Percentiles rank a stretch among this genome's conserved stretches.
Evolutionary conservation across 208 protist genomes (phyloP).

Genomic region (Leishmania lainsoni): DNA sequence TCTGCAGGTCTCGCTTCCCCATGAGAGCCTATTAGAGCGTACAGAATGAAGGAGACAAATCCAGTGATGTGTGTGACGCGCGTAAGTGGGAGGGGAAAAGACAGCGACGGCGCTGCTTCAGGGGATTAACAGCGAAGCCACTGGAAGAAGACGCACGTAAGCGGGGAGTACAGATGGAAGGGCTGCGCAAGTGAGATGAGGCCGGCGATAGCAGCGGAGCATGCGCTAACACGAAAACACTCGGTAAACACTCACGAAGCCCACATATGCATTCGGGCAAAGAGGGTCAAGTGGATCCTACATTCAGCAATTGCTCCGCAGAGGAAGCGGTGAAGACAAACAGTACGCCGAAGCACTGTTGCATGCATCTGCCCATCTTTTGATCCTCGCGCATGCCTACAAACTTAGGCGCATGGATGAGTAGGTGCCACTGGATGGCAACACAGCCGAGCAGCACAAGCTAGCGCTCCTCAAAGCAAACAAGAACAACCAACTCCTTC

Average conservation of each 20-base stretch:
- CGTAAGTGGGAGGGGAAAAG: neutral
- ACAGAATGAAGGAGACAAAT: too few relatives aligned
- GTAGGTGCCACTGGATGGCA: neutral
- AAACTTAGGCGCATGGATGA: neutral
- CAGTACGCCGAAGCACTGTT: neutral
- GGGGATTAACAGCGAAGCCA: neutral
- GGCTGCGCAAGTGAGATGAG: neutral
- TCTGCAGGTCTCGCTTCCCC: constrained; percentile 81
- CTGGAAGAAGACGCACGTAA: constrained; percentile 7
- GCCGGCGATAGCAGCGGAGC: neutral
- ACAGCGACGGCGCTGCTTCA: neutral
- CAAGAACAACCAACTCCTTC: neutral
- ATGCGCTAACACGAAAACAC: neutral
- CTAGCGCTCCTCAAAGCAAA: neutral
- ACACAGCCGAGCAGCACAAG: neutral
- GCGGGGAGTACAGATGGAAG: constrained; percentile 6
- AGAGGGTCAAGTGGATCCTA: neutral
- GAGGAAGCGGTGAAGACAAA: neutral
- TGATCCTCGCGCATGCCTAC: neutral
- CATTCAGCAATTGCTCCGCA: neutral
- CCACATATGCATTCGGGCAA: neutral
- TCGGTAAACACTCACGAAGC: neutral
- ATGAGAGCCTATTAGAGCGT: constrained; percentile 22
- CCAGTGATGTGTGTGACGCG: neutral
- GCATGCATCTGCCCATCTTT: neutral